Base-by-base conservation (phyloP, 345 rosid genomes). In the Rhodomyrtus tomentosa region DNA sequence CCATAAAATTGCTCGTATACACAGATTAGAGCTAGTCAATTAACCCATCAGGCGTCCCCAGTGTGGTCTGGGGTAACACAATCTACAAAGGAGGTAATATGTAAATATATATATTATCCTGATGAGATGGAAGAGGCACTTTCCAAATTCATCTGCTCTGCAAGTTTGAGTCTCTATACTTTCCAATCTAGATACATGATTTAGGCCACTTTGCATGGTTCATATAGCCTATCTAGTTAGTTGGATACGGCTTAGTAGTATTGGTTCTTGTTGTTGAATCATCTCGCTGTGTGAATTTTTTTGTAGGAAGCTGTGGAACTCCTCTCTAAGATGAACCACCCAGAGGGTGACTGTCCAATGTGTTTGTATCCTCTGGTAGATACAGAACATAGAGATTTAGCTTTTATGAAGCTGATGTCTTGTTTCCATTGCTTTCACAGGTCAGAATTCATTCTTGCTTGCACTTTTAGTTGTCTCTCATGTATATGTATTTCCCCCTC, bases 391-490 rank as follows among this genome's bases (percentile, higher is more conserved):
- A 87, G 88, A 73, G 62, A 81, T 79, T 89, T 91, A 89, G 93
- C 97, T 68, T 95, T 94, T 91, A 96, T 96, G 99, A 96, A 96
- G 94, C 89, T 96, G 88, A 96, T 96, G 99, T 96, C 99, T 86
- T 96, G 99, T 88, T 96, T 94, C 84, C 98, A 95, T 86, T 96
- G 96, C 87, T 95, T 95, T 85, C 99, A 96, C 90, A 88, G 98
- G 99, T 96, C 89, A 85, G 45, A 20, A 13, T 55, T 25, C 74
- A 27, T 36, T 10, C 76, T 68, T 68, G 79, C 79, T 68, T 36
- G 79, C 7, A 2, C 79, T 68, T 36, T 68, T 18, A 32, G 79
- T 36, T 68, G 45, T 68, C 13, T 36, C 24, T 68, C 45, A 36
- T 68, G 40, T 38, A 32, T 68, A 68, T 68, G 79, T 36, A 36